A percentile compares a stretch with the other conserved stretches of the same genome.
These are phyloP conservation scores for Physocladia obscura DNA, from an alignment of 192 early-diverging fungal species.

Conservation along the genomic window DNA sequence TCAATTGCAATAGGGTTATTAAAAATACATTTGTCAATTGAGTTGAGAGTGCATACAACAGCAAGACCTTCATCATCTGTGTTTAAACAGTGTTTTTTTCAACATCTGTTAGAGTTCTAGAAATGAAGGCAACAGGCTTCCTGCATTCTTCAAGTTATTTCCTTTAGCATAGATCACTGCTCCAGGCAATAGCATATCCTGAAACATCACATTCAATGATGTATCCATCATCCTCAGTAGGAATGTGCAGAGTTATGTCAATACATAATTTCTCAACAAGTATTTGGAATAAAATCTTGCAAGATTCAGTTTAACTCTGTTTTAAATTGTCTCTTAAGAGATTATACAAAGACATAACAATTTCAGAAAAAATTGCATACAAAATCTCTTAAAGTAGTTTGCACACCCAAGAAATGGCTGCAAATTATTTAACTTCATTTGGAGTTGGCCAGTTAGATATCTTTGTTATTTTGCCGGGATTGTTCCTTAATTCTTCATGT, in stretches of 20 bases:
- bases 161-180: conserved; percentile 8
- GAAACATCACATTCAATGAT: conserved; percentile 25
- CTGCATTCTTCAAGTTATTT: neutral
- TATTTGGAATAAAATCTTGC: conserved; percentile 23
- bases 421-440: conserved; percentile 4
- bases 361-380: conserved; percentile 23
- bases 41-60: conserved; percentile 30
- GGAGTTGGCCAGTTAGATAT: conserved; percentile 31
- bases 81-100: conserved; percentile 27
- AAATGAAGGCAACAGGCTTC: conserved; percentile 15
- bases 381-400: conserved; percentile 40
- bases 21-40: conserved; percentile 31
- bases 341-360: conserved; percentile 27
- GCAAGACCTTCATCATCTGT: conserved; percentile 37
- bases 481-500: conserved; percentile 25
- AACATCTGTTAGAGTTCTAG: conserved; percentile 1
- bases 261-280: conserved; percentile 28
- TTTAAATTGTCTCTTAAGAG: neutral
- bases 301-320: neutral
- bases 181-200: neutral
- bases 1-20: conserved; percentile 27
- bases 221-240: neutral
- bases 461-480: conserved; percentile 29
- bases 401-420: conserved; percentile 33
- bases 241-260: neutral